These are phyloP conservation scores for Podosphaera leucotricha DNA, from an alignment of 2,329 filamentous ascomycete genomes.

Conservation along the genomic window DNA sequence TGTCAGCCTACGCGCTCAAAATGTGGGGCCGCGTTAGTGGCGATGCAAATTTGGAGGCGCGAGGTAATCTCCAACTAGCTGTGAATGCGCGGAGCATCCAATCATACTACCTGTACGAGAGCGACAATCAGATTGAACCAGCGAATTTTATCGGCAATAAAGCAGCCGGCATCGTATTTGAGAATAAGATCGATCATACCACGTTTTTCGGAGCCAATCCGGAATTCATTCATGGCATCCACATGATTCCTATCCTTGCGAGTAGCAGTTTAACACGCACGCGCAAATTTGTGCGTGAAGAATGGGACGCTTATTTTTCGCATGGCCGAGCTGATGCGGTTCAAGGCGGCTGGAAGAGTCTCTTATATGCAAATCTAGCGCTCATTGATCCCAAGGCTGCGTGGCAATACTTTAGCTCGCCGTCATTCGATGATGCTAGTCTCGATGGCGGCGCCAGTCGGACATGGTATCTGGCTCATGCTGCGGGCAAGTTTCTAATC, in stretches of 20 bases:
- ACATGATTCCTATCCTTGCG: slow-evolving; percentile 12
- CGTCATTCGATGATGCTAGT: slow-evolving; percentile 40
- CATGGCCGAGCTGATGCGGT: slow-evolving; percentile 39
- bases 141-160: slow-evolving; percentile 61
- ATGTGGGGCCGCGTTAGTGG: slow-evolving; percentile 71
- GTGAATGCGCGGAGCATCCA: slow-evolving; percentile 51
- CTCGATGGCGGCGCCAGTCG: slow-evolving; percentile 62
- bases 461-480: slow-evolving; percentile 67
- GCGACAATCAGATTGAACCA: slow-evolving; percentile 48
- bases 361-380: slow-evolving; percentile 63
- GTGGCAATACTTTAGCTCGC: slow-evolving; percentile 50
- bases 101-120: slow-evolving; percentile 61
- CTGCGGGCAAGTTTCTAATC: slow-evolving; percentile 31
- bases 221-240: slow-evolving; percentile 40
- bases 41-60: slow-evolving; percentile 52
- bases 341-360: slow-evolving; percentile 60
- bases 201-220: slow-evolving; percentile 63
- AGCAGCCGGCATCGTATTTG: slow-evolving; percentile 50
- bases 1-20: slow-evolving; percentile 63
- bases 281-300: slow-evolving; percentile 48
- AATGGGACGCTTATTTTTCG: slow-evolving; percentile 63
- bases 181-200: slow-evolving; percentile 85
- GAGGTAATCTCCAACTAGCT: slow-evolving; percentile 63
- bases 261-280: slow-evolving; percentile 43
- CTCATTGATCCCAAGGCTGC: slow-evolving; percentile 46